phyloP scores from a whole-genome alignment of 306 rosid species.

The Trifolium repens region DNA sequence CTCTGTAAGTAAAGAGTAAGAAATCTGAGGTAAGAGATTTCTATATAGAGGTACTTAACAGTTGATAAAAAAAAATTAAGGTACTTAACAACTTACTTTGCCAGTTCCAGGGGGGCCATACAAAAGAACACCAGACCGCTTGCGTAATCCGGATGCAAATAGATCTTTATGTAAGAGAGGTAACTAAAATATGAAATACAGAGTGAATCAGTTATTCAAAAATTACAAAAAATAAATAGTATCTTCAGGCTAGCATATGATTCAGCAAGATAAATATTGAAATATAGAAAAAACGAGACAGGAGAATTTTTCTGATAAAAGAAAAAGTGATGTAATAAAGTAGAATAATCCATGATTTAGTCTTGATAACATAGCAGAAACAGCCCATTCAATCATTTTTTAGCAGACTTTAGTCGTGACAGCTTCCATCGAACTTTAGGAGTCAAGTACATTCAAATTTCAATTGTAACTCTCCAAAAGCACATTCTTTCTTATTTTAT shows the following conservation, averaged over 20 bases:
- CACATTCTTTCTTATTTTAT: neutral
- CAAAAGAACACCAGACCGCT: conserved; percentile 91
- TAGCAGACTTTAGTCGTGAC: conserved; percentile 4
- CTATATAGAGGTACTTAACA: conserved; percentile 19
- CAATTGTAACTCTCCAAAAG: conserved; percentile 22
- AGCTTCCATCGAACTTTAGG: conserved; percentile 19
- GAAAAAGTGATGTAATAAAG: too few species aligned
- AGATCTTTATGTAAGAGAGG: conserved; percentile 96
- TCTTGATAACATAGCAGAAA: conserved; percentile 21
- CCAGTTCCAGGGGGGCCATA: conserved; percentile 99
- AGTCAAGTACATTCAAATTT: conserved; percentile 18
- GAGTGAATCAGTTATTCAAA: conserved; percentile 36
- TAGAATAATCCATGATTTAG: neutral
- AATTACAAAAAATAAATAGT: conserved; percentile 11
- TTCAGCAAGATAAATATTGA: conserved; percentile 25
- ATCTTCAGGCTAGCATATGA: conserved; percentile 29
- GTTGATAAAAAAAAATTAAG: neutral
- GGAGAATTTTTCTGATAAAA: conserved; percentile 4
- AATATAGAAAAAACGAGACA: conserved; percentile 26
- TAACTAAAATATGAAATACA: conserved; percentile 54
- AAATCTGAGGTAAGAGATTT: conserved; percentile 28
- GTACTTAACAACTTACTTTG: conserved; percentile 61
- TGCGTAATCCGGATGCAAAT: conserved; percentile 91
- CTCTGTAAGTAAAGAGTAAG: conserved; percentile 8
- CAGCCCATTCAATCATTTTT: conserved; percentile 30